Evolutionary conservation across 2,329 filamentous ascomycete genomes (phyloP).

Genomic region (Exophiala alcalophila): DNA sequence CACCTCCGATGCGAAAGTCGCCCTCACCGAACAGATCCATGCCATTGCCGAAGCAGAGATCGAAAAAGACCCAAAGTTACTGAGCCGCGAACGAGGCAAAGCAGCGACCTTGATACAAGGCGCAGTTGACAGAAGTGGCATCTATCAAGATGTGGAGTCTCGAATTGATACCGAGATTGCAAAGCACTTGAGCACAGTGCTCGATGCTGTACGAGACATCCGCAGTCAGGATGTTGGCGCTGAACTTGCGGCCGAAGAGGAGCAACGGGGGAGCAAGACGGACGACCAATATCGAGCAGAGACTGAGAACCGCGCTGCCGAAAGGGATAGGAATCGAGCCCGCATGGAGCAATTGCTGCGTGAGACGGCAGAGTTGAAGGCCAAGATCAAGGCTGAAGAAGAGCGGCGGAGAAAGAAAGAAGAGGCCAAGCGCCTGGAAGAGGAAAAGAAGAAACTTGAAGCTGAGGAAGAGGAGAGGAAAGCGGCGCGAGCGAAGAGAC

Average conservation of each 20-base stretch:
- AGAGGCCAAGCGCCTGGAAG: constrained; percentile 43
- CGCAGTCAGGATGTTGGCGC: constrained; percentile 58
- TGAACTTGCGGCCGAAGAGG: constrained; percentile 52
- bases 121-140: constrained; percentile 60
- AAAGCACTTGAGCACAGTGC: constrained; percentile 53
- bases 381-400: constrained; percentile 44
- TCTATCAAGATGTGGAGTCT: constrained; percentile 58
- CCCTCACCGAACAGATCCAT: constrained; percentile 52
- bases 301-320: constrained; percentile 51
- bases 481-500: constrained; percentile 50
- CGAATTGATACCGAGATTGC: constrained; percentile 55
- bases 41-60: constrained; percentile 59
- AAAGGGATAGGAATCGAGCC: constrained; percentile 46
- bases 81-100: constrained; percentile 60
- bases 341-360: constrained; percentile 49
- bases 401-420: constrained; percentile 38
- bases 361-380: constrained; percentile 51
- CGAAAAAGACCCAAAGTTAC: constrained; percentile 58
- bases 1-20: constrained; percentile 50
- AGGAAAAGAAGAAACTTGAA: constrained; percentile 43
- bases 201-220: constrained; percentile 56
- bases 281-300: constrained; percentile 59
- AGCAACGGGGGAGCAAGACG: constrained; percentile 54
- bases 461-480: constrained; percentile 46
- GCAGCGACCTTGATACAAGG: constrained; percentile 63